Conservation (phyloP, 441 rosid species). For the Erodium moschatum region DNA sequence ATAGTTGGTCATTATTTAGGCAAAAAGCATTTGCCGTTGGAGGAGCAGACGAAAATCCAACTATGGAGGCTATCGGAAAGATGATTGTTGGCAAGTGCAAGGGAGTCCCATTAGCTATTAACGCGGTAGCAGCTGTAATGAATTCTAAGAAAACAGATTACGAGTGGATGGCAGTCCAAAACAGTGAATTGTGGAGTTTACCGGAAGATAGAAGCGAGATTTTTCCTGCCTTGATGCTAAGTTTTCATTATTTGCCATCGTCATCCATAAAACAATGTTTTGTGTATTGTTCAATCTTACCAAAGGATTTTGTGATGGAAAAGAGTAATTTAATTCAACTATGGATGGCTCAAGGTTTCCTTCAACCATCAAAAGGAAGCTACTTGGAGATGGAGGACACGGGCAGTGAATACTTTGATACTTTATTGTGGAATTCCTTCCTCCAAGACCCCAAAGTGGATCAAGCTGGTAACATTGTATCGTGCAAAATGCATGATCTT, state of each 20-base stretch:
- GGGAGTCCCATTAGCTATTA: constrained; percentile 19
- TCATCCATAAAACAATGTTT: constrained; percentile 13
- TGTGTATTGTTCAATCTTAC: constrained; percentile 16
- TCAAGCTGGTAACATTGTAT: neutral
- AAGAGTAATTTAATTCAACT: constrained; percentile 10
- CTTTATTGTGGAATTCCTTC: neutral
- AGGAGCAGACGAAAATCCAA: neutral
- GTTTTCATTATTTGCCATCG: constrained; percentile 11
- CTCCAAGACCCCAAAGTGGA: constrained; percentile 10
- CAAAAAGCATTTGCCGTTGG: neutral
- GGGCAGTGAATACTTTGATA: constrained; percentile 3
- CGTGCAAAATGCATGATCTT: constrained; percentile 19
- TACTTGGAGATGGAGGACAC: constrained; percentile 1
- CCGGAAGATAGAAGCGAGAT: neutral
- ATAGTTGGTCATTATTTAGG: constrained; percentile 20
- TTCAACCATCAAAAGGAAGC: neutral
- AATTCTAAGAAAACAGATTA: neutral
- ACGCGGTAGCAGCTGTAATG: constrained; percentile 10
- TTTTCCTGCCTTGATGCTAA: neutral
- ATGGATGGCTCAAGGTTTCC: constrained; percentile 20
- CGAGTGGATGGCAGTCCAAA: constrained; percentile 12
- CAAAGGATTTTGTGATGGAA: constrained; percentile 4
- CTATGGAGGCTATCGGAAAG: constrained; percentile 11
- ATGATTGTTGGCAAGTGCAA: constrained; percentile 13
- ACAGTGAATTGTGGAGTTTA: neutral